Base-by-base conservation (phyloP, 257 asterid genomes). In the Ajuga chamaepitys region DNA sequence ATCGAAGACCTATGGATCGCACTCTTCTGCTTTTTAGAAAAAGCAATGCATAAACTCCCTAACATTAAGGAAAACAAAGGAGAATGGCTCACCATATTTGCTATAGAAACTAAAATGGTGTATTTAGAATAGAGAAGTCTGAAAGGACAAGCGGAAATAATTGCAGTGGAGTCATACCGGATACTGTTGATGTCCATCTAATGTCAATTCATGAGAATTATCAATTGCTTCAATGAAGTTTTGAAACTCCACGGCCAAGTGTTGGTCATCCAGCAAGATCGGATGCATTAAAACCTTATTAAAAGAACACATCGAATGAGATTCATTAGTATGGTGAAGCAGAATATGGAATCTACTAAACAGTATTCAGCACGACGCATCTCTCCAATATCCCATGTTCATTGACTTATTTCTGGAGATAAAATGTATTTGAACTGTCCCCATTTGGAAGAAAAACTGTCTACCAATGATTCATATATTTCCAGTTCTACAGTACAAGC, bases 21-120 rank as follows among this genome's bases (percentile, higher is more conserved):
- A 84, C 88, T 82, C 95, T 84, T 83, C 99, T 82, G 69, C 95
- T 86, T 78, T 83, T 78, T 64, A 83, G 80, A 73, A 89, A 93
- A 71, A 93, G 93, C 78, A 93, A 78, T 11, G 86, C 95, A 66
- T 93, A 89, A 70, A 93, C 91, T 64, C 99, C 99, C 99, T 93
- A 70, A 67, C 42, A 58, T 64, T 21, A 32, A 73, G 58, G 44
- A 63, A 60, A 59, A 24, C 34, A 53, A 65, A 56, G 53, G 16
- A 32, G 63, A 47, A 58, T 50, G 51, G 24, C 62, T 55, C 46
- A 52, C 18, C 44, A 68, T 38, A 66, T 74, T 58, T 25, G 48
- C 30, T 56, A 51, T 10, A 59, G 51, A 40, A 79, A 72, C 69
- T 35, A 56, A 55, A 63, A 55, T 30, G 42, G 7, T 28, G 56